Conservation (phyloP, 2,329 filamentous ascomycete species). For the Gaeumannomyces sp. region DNA sequence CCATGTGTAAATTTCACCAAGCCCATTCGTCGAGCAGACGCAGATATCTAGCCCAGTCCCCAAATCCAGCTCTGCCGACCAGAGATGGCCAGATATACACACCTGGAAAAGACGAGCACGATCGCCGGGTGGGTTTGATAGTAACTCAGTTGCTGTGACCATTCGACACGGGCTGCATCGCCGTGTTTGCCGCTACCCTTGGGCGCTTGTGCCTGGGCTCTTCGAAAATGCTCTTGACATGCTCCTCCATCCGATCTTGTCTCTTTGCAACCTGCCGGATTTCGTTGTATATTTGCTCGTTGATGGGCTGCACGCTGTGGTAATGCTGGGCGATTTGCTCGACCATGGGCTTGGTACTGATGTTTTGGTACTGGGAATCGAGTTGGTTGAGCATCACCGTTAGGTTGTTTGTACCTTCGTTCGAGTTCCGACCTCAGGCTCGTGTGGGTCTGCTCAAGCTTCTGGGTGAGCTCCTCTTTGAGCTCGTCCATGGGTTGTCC, state of each 20-base stretch:
- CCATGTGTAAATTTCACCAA: no score
- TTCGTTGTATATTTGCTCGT: background rate
- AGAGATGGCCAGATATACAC: no score
- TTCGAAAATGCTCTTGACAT: background rate
- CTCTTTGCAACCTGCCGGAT: background rate
- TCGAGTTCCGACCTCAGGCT: background rate
- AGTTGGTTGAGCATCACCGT: conserved; percentile 26
- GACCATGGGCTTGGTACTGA: conserved; percentile 37
- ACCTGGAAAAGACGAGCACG: no score
- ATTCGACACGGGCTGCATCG: background rate
- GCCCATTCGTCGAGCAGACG: no score
- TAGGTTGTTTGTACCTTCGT: background rate
- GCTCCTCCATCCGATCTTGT: background rate
- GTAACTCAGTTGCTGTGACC: background rate
- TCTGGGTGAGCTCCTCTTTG: background rate
- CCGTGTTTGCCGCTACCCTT: background rate
- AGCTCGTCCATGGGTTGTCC: no score
- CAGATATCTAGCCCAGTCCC: no score
- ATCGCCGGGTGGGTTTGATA: background rate
- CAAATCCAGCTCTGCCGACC: no score
- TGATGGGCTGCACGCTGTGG: background rate
- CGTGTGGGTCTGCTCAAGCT: background rate
- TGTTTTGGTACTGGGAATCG: conserved; percentile 42
- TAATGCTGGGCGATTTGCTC: conserved; percentile 25
- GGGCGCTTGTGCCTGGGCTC: background rate